phyloP scores from a whole-genome alignment of 192 early-diverging fungal genomes.

The Coemansia sp. region DNA sequence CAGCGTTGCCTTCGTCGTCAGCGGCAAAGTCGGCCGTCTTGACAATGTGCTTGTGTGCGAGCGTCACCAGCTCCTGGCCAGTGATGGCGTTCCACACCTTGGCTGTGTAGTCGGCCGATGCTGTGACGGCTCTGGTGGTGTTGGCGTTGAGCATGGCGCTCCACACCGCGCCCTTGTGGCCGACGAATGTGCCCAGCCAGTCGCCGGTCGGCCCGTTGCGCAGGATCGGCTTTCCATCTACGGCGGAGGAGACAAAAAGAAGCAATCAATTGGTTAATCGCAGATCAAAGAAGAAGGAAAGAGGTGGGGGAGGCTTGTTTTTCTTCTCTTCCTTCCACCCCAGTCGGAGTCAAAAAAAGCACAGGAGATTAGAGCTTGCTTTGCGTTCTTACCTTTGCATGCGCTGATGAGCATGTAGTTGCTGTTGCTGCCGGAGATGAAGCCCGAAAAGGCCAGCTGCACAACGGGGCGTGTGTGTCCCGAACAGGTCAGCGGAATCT shows the following conservation, averaged over 20 bases:
- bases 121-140: slow-evolving; percentile 81
- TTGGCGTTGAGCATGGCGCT: slow-evolving; percentile 75
- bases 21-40: slow-evolving; percentile 78
- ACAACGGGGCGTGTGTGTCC: slow-evolving; percentile 91
- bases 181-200: slow-evolving; percentile 90
- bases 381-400: slow-evolving; percentile 64
- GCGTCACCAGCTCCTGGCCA: slow-evolving; percentile 68
- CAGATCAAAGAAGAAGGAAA: neutral
- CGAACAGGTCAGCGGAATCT: slow-evolving; percentile 83
- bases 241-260: slow-evolving; percentile 2
- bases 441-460: slow-evolving; percentile 78
- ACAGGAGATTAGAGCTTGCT: neutral
- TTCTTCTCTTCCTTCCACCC: neutral
- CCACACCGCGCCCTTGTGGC: slow-evolving; percentile 94
- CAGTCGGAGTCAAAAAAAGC: neutral
- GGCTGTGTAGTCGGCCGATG: slow-evolving; percentile 90
- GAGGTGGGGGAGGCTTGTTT: neutral
- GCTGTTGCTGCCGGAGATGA: slow-evolving; percentile 67
- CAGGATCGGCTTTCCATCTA: slow-evolving; percentile 84
- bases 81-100: slow-evolving; percentile 87
- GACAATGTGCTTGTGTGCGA: slow-evolving; percentile 81
- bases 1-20: slow-evolving; percentile 56
- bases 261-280: neutral
- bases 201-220: slow-evolving; percentile 86
- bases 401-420: slow-evolving; percentile 81